These are phyloP conservation scores for Alopecurus myosuroides DNA, from an alignment of 176 grass and related monocot genomes.

Conservation along the genomic window DNA sequence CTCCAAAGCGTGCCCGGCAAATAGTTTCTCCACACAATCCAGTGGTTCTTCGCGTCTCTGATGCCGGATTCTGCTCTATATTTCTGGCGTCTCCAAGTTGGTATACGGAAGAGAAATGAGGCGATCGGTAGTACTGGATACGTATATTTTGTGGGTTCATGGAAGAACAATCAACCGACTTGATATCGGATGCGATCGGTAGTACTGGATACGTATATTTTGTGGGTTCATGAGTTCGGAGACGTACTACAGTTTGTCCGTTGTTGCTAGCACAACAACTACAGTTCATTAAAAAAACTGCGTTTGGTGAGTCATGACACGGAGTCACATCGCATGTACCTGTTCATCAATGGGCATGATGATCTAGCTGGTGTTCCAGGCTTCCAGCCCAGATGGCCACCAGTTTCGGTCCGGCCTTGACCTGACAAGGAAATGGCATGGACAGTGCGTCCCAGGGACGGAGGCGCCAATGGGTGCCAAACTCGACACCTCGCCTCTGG, in stretches of 20 bases:
- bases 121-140: no score
- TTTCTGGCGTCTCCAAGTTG: slow-evolving; percentile 37
- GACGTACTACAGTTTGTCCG: background rate
- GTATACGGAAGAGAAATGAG: slow-evolving; percentile 42
- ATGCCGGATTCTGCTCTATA: slow-evolving; percentile 38
- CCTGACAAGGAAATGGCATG: background rate
- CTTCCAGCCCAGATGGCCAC: background rate
- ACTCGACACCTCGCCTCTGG: background rate
- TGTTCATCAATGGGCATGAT: background rate
- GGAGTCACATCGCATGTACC: no score
- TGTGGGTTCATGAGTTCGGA: background rate
- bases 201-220: background rate
- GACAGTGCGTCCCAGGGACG: background rate
- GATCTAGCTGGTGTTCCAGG: background rate
- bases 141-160: no score
- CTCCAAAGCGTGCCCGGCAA: no score
- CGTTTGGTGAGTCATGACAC: no score
- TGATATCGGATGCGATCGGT: background rate
- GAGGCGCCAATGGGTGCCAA: background rate
- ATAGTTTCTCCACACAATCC: slow-evolving; percentile 44
- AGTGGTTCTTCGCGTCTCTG: slow-evolving; percentile 40
- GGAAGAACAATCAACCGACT: slow-evolving; percentile 9
- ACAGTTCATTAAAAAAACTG: no score
- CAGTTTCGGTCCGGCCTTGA: background rate
- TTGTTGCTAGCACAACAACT: no score